Evolutionary conservation across 306 rosid species (phyloP).

Genomic region (Lathyrus oleraceus): DNA sequence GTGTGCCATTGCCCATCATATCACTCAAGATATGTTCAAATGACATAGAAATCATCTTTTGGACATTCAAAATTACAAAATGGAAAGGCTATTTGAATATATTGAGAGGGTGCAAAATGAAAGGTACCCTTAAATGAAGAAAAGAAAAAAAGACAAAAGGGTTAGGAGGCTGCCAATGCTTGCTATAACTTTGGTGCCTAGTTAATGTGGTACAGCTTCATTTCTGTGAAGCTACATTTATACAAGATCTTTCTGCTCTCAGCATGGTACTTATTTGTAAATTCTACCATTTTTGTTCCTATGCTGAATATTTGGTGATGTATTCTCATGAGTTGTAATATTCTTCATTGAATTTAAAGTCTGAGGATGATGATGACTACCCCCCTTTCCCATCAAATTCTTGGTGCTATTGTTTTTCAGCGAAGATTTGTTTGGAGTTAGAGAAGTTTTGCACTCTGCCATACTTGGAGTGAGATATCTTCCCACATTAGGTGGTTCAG

Average conservation of each 20-base stretch:
- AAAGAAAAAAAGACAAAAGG: not conserved
- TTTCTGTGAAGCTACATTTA: conserved; percentile 32
- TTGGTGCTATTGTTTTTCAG: conserved; percentile 50
- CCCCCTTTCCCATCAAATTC: conserved; percentile 46
- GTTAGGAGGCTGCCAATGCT: conserved; percentile 20
- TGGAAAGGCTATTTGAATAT: conserved; percentile 10
- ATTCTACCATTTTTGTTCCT: conserved; percentile 26
- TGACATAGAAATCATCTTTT: not conserved
- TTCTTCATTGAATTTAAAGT: conserved; percentile 46
- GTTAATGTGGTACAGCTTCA: conserved; percentile 29
- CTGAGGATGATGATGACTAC: conserved; percentile 41
- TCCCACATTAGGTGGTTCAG: conserved; percentile 48
- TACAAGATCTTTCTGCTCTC: conserved; percentile 33
- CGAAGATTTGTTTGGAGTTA: conserved; percentile 46
- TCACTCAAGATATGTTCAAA: not conserved
- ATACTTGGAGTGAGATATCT: conserved; percentile 40
- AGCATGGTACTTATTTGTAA: conserved; percentile 16
- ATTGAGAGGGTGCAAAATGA: not conserved
- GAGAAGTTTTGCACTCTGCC: conserved; percentile 43
- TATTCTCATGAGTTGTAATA: conserved; percentile 56
- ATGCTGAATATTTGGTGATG: conserved; percentile 78
- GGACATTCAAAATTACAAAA: not conserved
- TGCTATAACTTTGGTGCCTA: conserved; percentile 30
- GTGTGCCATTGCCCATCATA: too few species aligned
- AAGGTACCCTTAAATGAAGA: not conserved